Base-by-base conservation (phyloP, 1,284 basidiomycete species). In the Pisolithus thermaeus region DNA sequence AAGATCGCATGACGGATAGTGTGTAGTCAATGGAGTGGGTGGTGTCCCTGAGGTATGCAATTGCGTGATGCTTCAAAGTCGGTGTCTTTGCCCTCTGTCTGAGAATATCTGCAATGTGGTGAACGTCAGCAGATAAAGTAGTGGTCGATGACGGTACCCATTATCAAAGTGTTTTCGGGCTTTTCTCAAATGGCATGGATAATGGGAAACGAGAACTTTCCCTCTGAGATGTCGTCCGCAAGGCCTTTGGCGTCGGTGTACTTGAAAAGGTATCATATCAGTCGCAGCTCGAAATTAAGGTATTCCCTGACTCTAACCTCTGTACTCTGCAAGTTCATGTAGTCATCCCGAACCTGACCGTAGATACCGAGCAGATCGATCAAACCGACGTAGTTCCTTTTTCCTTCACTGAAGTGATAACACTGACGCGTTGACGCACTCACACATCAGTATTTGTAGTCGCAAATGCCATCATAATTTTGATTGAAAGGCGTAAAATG, bases 331-430 rank as follows among this genome's bases (percentile, higher is more conserved):
- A 99, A 73, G 65, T 99, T 99, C 87, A 96, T 92, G 55, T 96
- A 92, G 66, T 99, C 96, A 66, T 99, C 96, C 23, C 95, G 76
- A 58, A 99, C 97, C 68, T 99, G 97, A 67, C 96, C 98, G 62
- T 86, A 90, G 12, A 98, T 81, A 1, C 96, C 93, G 56, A 99
- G 89, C 11, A 98, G 78, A 66, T 97, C 97, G 52, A 95, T 91
- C 1, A 99, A 78, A 0, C 94, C 92, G 1, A 97, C 81, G 56
- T 90, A 96, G 65, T 94, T 81, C 28, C 92, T 95, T 57, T n/a
- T 38, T 36, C 5, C 12, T 67, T 96, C 82, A 18, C 93, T 97
- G 55, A 25, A 18, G 39, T 14, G 7, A 22, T n/a, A 9, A 14
- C n/a, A 46, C 46, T 3, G 45, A 37, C 1, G 11, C 49, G 49